Evolutionary conservation across 2,329 filamentous ascomycete species (phyloP), one percentile per base, ranked within the genome.

Genomic region (Pyrenophora seminiperda): DNA sequence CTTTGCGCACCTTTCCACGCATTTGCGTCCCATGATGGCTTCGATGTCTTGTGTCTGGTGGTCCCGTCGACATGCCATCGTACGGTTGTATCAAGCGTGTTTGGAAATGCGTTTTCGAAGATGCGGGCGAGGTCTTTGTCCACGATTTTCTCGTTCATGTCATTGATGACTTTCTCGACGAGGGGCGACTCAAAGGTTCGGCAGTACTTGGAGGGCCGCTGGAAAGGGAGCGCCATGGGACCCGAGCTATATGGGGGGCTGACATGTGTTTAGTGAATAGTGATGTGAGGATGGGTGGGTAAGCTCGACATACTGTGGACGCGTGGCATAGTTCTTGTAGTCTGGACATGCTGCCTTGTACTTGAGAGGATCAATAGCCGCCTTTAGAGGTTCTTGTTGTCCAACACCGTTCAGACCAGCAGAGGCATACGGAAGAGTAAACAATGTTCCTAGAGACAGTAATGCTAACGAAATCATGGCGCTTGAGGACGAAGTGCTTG

Each of bases 81-180:
- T 58, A 96, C 84, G 0, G 91, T 96, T 0, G 91, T 96, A 67
- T 96, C 91, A 3, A 94, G 83, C 0, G 90, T 93, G 54, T 94
- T 96, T 4, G 93, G 93, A 59, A 95, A 97, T 2, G 93, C 87
- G 69, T 99, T 99, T 70, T 96, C 91, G 70, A 99, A 99, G 9
- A 99, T 79, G 19, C 92, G 86, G 3, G 93, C 93, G 10, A 99
- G 83, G 63, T 97, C 94, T 13, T 88, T 87, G 65, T 97, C 88
- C 51, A 86, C 81, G 76, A 99, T 89, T 44, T 84, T 87, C 20
- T 83, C 81, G 5, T 88, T 94, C 59, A 99, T 80, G 61, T 97
- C 86, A 22, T 84, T 73, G 55, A 99, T 97, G 42, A 97, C 89
- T 65, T 89, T 81, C 72, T 99, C 94, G 37, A 97, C 95, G 3